Evolutionary conservation across 1,284 basidiomycete species (phyloP), one percentile per base, ranked within the genome.

Genomic region (Porogramme epimiltina): DNA sequence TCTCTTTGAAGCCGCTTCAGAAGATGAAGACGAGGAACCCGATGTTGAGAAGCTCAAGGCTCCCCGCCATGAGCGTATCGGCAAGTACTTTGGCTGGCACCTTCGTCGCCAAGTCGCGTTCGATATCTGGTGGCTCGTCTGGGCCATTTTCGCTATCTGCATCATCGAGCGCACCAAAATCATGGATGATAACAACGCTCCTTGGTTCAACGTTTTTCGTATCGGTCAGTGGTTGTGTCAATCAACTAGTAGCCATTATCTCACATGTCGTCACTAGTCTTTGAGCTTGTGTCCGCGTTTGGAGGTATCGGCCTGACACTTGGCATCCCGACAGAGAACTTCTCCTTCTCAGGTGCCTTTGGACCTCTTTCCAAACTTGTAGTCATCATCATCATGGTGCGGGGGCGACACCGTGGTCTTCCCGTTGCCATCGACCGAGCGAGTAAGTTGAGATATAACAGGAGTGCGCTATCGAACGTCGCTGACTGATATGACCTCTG

Each of bases 171-270:
- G 84, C 19, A 68, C 67, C 15, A 77, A 80, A 49, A 70, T 89
- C 43, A 73, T 82, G 66, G 74, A 85, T 47, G 70, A 77, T 22
- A 71, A 72, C 2, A 81, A 79, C 60, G 66, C 66, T 0, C 75
- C 78, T 36, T 86, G 80, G 78, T 87, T 89, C 68, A 84, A 84
- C 62, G 63, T 86, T 33, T 89, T 87, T 71, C 67, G 75, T 19
- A 64, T 68, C 34, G 51, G 65, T 62, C 22, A 4, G 60, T 40
- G 4, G 5, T 37, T n/a, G n/a, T n/a, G n/a, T n/a, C n/a, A n/a
- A n/a, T n/a, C n/a, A n/a, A n/a, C n/a, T n/a, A n/a, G 13, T 23
- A 5, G 18, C 6, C 9, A n/a, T n/a, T n/a, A 2, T 24, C 6
- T 11, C 9, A 2, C 23, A 16, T 25, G 9, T 65, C n/a, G n/a